These are phyloP conservation scores for Xylariaceae sp. DNA, from an alignment of 2,329 filamentous ascomycete species.

Conservation along the genomic window DNA sequence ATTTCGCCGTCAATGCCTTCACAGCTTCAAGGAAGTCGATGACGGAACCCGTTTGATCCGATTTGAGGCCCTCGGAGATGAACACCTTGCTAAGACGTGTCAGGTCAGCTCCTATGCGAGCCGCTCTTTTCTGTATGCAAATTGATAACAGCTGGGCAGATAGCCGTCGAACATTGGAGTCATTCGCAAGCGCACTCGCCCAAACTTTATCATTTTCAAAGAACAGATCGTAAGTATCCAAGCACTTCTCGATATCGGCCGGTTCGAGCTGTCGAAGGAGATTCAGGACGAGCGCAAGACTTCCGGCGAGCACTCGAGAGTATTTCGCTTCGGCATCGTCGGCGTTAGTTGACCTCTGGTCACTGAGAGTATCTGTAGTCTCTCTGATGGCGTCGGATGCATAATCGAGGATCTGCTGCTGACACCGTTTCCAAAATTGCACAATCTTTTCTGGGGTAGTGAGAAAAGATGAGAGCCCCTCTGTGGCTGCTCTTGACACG, in stretches of 20 bases:
- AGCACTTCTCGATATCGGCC: constrained; percentile 56
- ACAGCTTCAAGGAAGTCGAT: constrained; percentile 67
- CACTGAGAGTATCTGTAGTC: constrained; percentile 76
- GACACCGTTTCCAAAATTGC: constrained; percentile 77
- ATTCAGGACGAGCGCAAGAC: constrained; percentile 51
- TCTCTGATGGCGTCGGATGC: constrained; percentile 77
- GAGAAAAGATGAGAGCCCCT: constrained; percentile 73
- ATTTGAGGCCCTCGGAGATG: constrained; percentile 69
- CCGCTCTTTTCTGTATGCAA: constrained; percentile 44
- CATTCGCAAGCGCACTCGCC: constrained; percentile 62
- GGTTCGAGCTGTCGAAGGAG: constrained; percentile 47
- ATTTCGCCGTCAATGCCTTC: constrained; percentile 57
- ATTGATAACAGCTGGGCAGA: constrained; percentile 48
- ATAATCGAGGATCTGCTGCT: constrained; percentile 75
- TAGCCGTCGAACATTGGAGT: constrained; percentile 48
- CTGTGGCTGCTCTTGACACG: constrained; percentile 70
- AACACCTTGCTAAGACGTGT: constrained; percentile 55
- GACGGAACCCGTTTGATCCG: constrained; percentile 69
- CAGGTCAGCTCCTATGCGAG: constrained; percentile 46
- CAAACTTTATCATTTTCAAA: constrained; percentile 65
- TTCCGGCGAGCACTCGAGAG: constrained; percentile 62
- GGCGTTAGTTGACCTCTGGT: constrained; percentile 75
- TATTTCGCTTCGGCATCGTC: constrained; percentile 89
- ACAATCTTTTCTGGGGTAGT: constrained; percentile 73
- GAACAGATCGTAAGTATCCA: constrained; percentile 60